These are phyloP conservation scores for Brassica rapa DNA, from an alignment of 345 rosid species.

Conservation along the genomic window DNA sequence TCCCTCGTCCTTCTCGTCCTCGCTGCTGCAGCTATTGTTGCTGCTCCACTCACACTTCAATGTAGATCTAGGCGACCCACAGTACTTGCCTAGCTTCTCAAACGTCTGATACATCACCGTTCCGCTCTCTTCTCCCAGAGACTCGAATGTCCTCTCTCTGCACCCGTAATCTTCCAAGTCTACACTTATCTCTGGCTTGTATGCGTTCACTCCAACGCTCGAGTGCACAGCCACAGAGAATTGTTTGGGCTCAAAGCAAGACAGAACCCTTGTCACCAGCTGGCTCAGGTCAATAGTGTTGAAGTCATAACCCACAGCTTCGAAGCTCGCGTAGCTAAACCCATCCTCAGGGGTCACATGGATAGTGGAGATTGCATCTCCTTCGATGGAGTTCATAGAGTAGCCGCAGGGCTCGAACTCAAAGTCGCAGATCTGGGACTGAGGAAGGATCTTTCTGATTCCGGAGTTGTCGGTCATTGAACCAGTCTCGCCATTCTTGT, in stretches of 20 bases:
- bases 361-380: neutral
- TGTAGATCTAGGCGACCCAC: neutral
- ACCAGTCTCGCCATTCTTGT: constrained; percentile 53
- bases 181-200: constrained; percentile 41
- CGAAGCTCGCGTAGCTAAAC: neutral
- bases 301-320: neutral
- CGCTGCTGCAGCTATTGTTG: constrained; percentile 2
- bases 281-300: constrained; percentile 42
- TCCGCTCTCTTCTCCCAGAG: neutral
- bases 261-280: constrained; percentile 70
- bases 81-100: neutral
- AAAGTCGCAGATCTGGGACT: neutral
- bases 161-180: constrained; percentile 51
- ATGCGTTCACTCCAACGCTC: constrained; percentile 31
- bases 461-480: constrained; percentile 22
- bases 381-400: constrained; percentile 1
- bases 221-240: constrained; percentile 77
- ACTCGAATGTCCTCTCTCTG: constrained; percentile 24
- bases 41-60: constrained; percentile 5
- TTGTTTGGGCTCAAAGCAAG: constrained; percentile 71
- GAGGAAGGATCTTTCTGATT: neutral
- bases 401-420: neutral
- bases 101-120: constrained; percentile 1
- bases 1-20: constrained; percentile 8
- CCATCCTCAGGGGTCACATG: neutral